These are phyloP conservation scores for Corchorus capsularis DNA, from an alignment of 345 rosid species.

Conservation along the genomic window DNA sequence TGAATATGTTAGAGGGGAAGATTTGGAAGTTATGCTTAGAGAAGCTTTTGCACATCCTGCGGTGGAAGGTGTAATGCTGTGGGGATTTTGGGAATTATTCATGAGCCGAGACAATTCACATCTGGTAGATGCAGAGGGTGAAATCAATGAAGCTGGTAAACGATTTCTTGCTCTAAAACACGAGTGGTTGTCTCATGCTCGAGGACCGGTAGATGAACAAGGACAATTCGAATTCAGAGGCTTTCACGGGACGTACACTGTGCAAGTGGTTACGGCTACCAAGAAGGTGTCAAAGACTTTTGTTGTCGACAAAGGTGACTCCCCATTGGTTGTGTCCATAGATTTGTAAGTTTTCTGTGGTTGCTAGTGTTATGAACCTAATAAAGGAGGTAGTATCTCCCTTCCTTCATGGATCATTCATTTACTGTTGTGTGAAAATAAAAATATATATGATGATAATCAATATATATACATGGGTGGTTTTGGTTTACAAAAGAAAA, in stretches of 20 bases:
- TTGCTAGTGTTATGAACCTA: not conserved
- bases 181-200: conserved; percentile 69
- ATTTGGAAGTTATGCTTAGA: conserved; percentile 90
- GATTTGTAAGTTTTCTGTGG: conserved; percentile 35
- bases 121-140: conserved; percentile 90
- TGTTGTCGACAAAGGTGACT: conserved; percentile 61
- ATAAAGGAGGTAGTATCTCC: not conserved
- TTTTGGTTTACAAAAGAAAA: not conserved
- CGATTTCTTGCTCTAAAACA: conserved; percentile 65
- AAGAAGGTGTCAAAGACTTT: conserved; percentile 52
- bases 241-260: conserved; percentile 69
- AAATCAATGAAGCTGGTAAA: conserved; percentile 81
- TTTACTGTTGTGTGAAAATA: not conserved
- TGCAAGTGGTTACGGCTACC: conserved; percentile 48
- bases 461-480: not conserved
- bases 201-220: conserved; percentile 53
- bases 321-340: conserved; percentile 55
- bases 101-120: conserved; percentile 78
- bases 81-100: conserved; percentile 99
- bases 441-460: not conserved
- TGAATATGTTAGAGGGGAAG: conserved; percentile 86
- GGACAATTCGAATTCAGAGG: conserved; percentile 73
- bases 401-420: not conserved
- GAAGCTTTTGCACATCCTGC: conserved; percentile 94
- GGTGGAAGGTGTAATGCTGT: conserved; percentile 90